These are phyloP conservation scores for Anthracocystis setariae DNA, from an alignment of 1,284 basidiomycete species.

Conservation along the genomic window DNA sequence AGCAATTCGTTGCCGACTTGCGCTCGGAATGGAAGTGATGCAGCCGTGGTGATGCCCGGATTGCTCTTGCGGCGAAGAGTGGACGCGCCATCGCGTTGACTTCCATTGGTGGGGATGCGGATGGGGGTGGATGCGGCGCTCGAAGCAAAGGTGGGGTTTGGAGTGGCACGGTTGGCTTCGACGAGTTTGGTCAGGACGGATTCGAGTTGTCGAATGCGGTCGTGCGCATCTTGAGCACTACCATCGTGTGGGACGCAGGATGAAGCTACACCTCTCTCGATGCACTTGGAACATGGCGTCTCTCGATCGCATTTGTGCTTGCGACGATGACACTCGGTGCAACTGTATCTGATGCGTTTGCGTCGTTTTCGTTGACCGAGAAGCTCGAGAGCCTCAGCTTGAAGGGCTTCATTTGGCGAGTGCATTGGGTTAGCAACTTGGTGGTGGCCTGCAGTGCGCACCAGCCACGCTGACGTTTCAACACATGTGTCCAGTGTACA, in stretches of 20 bases:
- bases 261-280: constrained; percentile 24
- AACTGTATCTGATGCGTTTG: constrained; percentile 29
- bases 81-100: neutral
- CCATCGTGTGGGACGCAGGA: constrained; percentile 23
- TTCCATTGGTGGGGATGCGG: no score
- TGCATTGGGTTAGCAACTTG: neutral
- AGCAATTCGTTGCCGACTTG: constrained; percentile 21
- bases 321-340: constrained; percentile 41
- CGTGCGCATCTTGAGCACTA: constrained; percentile 10
- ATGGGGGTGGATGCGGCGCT: neutral
- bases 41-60: constrained; percentile 20
- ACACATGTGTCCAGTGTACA: no score
- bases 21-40: constrained; percentile 22
- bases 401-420: neutral
- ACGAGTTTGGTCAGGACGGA: constrained; percentile 9
- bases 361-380: constrained; percentile 20
- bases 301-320: constrained; percentile 44
- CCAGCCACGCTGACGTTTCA: no score
- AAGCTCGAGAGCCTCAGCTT: constrained; percentile 19
- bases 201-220: constrained; percentile 24
- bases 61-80: constrained; percentile 19
- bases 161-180: constrained; percentile 1
- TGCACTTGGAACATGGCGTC: constrained; percentile 29
- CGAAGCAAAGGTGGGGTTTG: no score
- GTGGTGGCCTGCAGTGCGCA: no score